Evolutionary conservation across 768 basidiomycete genomes (phyloP).

Genomic region (Lentinula edodes): DNA sequence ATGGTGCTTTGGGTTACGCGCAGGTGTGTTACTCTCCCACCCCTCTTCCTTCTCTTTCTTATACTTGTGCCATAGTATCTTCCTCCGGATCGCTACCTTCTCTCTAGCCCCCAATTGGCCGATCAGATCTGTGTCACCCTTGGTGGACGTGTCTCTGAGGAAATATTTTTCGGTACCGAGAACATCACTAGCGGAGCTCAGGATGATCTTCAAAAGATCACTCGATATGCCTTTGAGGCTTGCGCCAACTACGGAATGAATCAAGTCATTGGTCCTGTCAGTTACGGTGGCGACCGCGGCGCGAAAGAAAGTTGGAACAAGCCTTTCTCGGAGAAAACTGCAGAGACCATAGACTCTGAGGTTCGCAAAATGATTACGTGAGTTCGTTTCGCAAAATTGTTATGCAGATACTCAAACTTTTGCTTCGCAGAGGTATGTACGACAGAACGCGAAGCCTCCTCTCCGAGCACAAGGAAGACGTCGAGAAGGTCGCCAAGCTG

Average conservation of each 20-base stretch:
- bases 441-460: conserved; percentile 77
- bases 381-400: conserved; percentile 3
- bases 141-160: conserved; percentile 95
- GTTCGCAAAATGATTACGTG: conserved; percentile 95
- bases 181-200: conserved; percentile 98
- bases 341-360: conserved; percentile 85
- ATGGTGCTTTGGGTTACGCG: conserved; percentile 94
- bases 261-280: conserved; percentile 88
- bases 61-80: conserved; percentile 55
- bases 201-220: conserved; percentile 97
- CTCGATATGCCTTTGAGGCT: conserved; percentile 94
- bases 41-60: not conserved
- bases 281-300: conserved; percentile 86
- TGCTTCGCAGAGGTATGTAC: conserved; percentile 57
- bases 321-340: conserved; percentile 97
- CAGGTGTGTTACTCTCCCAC: conserved; percentile 49
- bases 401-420: conserved; percentile 5
- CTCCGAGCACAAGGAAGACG: conserved; percentile 75
- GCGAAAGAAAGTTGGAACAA: conserved; percentile 90
- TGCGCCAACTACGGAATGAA: conserved; percentile 98
- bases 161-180: conserved; percentile 90
- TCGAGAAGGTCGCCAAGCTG: conserved; percentile 89
- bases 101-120: conserved; percentile 89
- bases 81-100: conserved; percentile 91
- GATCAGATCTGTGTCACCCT: conserved; percentile 99